A percentile compares a stretch with the other conserved stretches of the same genome.
phyloP scores from a whole-genome alignment of 108 stramenopile genomes.

The Craspedostauros australis region DNA sequence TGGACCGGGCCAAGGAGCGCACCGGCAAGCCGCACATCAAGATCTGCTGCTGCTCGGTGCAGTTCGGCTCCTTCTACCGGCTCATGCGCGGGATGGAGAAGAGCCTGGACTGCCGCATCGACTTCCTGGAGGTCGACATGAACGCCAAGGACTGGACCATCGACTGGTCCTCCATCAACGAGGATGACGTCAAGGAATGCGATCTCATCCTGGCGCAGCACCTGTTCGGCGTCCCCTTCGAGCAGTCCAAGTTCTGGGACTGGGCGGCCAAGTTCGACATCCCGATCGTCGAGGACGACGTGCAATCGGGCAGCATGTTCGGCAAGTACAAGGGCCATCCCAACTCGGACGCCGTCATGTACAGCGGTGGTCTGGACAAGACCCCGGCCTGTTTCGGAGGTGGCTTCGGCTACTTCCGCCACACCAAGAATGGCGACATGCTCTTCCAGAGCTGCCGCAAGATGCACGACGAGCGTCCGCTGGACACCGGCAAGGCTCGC shows the following conservation, averaged over 20 bases:
- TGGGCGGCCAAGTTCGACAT: slow-evolving; percentile 11
- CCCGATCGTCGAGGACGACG: slow-evolving; percentile 16
- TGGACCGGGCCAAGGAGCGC: slow-evolving; percentile 5
- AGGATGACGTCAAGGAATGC: slow-evolving; percentile 8
- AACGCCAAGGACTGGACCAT: slow-evolving; percentile 21
- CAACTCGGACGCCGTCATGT: slow-evolving; percentile 12
- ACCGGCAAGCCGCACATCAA: slow-evolving; percentile 6
- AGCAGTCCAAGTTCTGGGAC: slow-evolving; percentile 6
- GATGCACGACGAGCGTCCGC: slow-evolving; percentile 6
- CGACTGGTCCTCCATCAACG: slow-evolving; percentile 16
- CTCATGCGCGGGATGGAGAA: slow-evolving; percentile 15
- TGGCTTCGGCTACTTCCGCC: slow-evolving; percentile 11
- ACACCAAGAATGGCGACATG: slow-evolving; percentile 4
- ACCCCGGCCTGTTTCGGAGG: slow-evolving; percentile 13
- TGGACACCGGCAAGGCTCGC: slow-evolving; percentile 11
- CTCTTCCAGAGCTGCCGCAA: slow-evolving; percentile 4
- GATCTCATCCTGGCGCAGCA: slow-evolving; percentile 19
- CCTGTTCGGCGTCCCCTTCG: slow-evolving; percentile 13
- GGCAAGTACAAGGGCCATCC: slow-evolving; percentile 19
- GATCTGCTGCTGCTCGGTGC: slow-evolving; percentile 5
- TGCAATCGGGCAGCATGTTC: slow-evolving; percentile 14
- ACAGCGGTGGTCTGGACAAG: slow-evolving; percentile 23
- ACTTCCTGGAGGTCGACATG: slow-evolving; percentile 15
- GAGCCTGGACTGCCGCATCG: slow-evolving; percentile 14
- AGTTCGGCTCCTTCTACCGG: slow-evolving; percentile 18